Percentiles rank a stretch among this genome's conserved stretches.
These are phyloP conservation scores for Plectranthus barbatus DNA, from an alignment of 257 asterid species.

Conservation along the genomic window DNA sequence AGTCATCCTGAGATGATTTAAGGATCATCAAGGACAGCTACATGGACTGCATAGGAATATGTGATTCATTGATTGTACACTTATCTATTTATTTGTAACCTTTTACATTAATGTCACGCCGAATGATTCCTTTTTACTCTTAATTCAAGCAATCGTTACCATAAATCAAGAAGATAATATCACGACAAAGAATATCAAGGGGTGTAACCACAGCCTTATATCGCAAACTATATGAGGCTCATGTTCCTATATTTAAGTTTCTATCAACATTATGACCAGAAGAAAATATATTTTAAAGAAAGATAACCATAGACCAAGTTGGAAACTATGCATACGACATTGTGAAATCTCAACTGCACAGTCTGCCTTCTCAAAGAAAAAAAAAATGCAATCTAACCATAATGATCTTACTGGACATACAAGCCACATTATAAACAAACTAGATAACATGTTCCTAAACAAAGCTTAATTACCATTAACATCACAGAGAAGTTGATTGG, in stretches of 20 bases:
- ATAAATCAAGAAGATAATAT: neutral
- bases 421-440: neutral
- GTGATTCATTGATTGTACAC: neutral
- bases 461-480: constrained; percentile 2
- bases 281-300: neutral
- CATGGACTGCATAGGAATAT: neutral
- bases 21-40: neutral
- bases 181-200: neutral
- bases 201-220: neutral
- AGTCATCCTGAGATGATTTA: neutral
- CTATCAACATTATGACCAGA: neutral
- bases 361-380: too few relatives aligned
- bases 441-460: neutral
- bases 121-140: neutral
- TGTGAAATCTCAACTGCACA: neutral
- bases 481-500: neutral
- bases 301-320: neutral
- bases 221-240: neutral
- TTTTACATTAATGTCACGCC: neutral
- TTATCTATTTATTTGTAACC: neutral
- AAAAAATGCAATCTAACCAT: constrained; percentile 12
- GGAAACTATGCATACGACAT: neutral
- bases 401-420: constrained; percentile 1
- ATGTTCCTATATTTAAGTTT: neutral
- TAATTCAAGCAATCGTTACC: too few relatives aligned